Conservation (phyloP, 2,329 filamentous ascomycete genomes). For the Xylariaceae sp. region DNA sequence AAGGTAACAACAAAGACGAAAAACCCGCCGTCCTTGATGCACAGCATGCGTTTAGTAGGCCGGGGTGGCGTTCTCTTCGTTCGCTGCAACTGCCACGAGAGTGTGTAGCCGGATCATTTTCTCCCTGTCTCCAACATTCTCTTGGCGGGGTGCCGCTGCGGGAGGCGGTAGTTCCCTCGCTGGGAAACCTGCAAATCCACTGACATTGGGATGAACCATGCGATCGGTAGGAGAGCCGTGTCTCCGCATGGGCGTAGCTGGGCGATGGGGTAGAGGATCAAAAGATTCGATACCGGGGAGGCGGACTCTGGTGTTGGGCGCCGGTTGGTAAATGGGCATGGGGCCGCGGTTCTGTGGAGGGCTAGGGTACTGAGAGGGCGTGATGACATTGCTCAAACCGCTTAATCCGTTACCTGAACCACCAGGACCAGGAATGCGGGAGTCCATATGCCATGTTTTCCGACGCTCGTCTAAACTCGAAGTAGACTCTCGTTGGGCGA, state of each 20-base stretch:
- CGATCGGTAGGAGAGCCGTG: constrained; percentile 66
- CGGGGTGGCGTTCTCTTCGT: constrained; percentile 41
- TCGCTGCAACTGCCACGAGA: constrained; percentile 60
- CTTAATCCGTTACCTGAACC: constrained; percentile 66
- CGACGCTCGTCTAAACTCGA: constrained; percentile 65
- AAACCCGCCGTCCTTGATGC: background rate
- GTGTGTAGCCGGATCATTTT: constrained; percentile 53
- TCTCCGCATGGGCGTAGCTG: constrained; percentile 57
- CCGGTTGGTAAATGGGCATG: constrained; percentile 40
- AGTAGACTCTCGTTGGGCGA: constrained; percentile 61
- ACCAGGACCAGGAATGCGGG: constrained; percentile 54
- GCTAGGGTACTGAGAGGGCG: constrained; percentile 53
- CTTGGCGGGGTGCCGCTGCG: constrained; percentile 27
- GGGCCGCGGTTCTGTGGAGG: constrained; percentile 49
- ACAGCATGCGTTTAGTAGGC: constrained; percentile 25
- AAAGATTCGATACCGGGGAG: constrained; percentile 92
- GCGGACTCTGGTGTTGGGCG: constrained; percentile 56
- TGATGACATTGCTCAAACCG: constrained; percentile 69
- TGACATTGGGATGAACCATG: constrained; percentile 54
- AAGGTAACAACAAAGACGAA: background rate
- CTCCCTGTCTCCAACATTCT: constrained; percentile 34
- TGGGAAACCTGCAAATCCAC: constrained; percentile 48
- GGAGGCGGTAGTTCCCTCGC: constrained; percentile 32
- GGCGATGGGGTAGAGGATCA: constrained; percentile 64
- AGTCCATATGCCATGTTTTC: constrained; percentile 87